These are phyloP conservation scores for Pyrenophora tritici-repentis DNA, from an alignment of 2,329 filamentous ascomycete genomes.

Conservation along the genomic window DNA sequence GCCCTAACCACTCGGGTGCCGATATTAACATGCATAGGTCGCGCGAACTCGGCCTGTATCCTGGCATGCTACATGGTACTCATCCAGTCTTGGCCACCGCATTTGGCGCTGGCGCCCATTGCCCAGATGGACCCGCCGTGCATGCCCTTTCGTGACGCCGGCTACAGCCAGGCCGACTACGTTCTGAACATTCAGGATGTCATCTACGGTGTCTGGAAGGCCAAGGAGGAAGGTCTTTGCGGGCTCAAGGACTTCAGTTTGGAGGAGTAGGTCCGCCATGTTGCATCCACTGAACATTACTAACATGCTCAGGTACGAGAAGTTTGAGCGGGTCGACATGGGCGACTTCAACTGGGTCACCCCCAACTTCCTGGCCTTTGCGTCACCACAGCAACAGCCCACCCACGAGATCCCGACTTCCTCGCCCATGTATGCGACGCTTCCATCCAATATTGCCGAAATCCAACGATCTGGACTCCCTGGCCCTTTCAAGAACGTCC, in stretches of 20 bases:
- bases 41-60: slow-evolving; percentile 91
- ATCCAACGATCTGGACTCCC: slow-evolving; percentile 74
- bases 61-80: slow-evolving; percentile 98
- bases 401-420: slow-evolving; percentile 72
- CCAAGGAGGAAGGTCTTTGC: slow-evolving; percentile 92
- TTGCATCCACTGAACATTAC: neutral
- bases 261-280: slow-evolving; percentile 67
- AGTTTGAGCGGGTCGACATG: slow-evolving; percentile 93
- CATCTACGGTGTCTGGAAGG: slow-evolving; percentile 98
- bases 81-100: slow-evolving; percentile 96
- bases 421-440: slow-evolving; percentile 72
- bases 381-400: slow-evolving; percentile 85
- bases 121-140: slow-evolving; percentile 94
- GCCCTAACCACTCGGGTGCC: neutral
- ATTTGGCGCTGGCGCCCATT: slow-evolving; percentile 92
- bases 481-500: slow-evolving; percentile 91
- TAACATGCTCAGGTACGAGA: slow-evolving; percentile 71
- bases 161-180: slow-evolving; percentile 98
- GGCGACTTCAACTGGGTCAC: slow-evolving; percentile 99
- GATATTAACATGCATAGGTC: slow-evolving; percentile 58
- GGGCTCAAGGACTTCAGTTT: slow-evolving; percentile 92
- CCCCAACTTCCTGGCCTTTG: slow-evolving; percentile 92
- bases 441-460: slow-evolving; percentile 77
- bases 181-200: slow-evolving; percentile 95
- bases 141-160: slow-evolving; percentile 98